Conservation (phyloP, 164 flowering plant species). For the Magnolia kwangsiensis region DNA sequence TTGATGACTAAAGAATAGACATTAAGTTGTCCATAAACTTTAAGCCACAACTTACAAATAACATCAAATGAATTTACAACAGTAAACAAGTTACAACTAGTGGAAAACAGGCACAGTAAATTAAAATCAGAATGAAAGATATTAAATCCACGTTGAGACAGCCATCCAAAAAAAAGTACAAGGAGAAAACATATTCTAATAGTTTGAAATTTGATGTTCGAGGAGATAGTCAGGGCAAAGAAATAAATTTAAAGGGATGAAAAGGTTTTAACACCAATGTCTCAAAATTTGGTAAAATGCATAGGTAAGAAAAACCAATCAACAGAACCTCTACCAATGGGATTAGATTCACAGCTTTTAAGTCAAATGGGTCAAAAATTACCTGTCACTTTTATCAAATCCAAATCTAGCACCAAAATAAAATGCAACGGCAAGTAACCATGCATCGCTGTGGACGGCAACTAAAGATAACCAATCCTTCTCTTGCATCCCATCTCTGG, state of each 20-base stretch:
- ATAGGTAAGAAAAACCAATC: no score
- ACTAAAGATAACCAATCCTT: conserved; percentile 84
- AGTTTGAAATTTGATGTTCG: neutral
- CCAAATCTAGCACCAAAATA: conserved; percentile 79
- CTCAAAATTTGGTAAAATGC: neutral
- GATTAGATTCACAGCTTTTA: neutral
- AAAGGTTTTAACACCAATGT: neutral
- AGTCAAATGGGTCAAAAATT: neutral
- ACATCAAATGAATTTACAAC: neutral
- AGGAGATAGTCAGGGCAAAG: neutral
- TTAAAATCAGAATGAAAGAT: no score
- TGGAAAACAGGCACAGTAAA: neutral
- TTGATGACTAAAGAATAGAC: no score
- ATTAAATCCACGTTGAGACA: no score
- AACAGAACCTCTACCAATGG: neutral
- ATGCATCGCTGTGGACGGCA: conserved; percentile 91
- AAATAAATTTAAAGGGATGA: no score
- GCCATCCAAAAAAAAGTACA: neutral
- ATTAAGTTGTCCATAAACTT: no score
- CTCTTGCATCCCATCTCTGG: conserved; percentile 87
- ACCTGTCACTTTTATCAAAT: conserved; percentile 70
- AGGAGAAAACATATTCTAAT: neutral
- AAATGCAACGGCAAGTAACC: conserved; percentile 81
- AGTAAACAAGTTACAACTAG: neutral
- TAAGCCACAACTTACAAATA: neutral